phyloP scores from a whole-genome alignment of 1,139 yeast species.

The Blastobotrys illinoisensis region DNA sequence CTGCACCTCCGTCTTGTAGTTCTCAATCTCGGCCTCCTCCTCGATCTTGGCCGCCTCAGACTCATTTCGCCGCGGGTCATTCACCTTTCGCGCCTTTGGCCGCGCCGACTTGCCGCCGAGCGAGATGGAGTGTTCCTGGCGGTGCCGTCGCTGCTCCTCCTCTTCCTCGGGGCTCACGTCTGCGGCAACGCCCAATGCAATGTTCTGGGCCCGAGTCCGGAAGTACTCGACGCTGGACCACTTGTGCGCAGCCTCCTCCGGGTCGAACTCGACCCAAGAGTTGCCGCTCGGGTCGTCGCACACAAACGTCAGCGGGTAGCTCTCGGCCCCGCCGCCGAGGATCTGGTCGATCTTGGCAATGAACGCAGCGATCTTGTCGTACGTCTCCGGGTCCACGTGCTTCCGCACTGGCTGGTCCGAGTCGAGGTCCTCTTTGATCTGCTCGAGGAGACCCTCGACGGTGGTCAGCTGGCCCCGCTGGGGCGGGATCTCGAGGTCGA shows the following conservation, averaged over 20 bases:
- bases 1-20: constrained; percentile 83
- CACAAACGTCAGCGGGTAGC: constrained; percentile 71
- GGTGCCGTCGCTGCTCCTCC: not conserved
- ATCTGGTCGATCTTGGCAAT: constrained; percentile 53
- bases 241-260: constrained; percentile 84
- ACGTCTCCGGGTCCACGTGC: constrained; percentile 62
- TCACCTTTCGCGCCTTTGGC: constrained; percentile 13
- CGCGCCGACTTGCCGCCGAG: constrained; percentile 22
- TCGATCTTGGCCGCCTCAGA: constrained; percentile 29
- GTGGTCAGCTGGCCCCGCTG: constrained; percentile 90
- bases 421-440: constrained; percentile 77
- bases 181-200: constrained; percentile 63
- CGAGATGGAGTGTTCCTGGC: constrained; percentile 4
- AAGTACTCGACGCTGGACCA: constrained; percentile 84
- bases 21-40: constrained; percentile 62
- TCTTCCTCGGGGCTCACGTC: constrained; percentile 9
- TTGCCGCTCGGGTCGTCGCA: constrained; percentile 96
- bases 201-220: constrained; percentile 86
- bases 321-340: constrained; percentile 58
- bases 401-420: constrained; percentile 79
- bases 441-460: constrained; percentile 79
- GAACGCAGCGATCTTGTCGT: constrained; percentile 68
- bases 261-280: constrained; percentile 89
- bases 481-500: constrained; percentile 93
- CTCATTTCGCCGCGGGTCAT: constrained; percentile 17